Conservation (phyloP, 305 asterid species). For the Fraxinus paxiana region DNA sequence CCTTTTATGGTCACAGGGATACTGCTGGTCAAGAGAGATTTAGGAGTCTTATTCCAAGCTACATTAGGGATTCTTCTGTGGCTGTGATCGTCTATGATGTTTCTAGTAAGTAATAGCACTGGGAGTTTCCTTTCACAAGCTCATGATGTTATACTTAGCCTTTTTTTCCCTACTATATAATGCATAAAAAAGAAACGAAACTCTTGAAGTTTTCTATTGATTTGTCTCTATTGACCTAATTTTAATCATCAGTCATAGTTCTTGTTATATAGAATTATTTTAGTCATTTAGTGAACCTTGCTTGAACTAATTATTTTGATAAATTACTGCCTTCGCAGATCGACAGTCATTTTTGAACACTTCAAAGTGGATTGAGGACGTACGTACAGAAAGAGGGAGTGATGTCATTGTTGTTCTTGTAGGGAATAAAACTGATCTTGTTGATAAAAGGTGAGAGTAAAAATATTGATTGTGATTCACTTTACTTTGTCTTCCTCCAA, state of each 20-base stretch:
- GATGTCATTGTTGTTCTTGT: constrained; percentile 52
- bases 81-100: constrained; percentile 51
- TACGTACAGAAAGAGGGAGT: constrained; percentile 44
- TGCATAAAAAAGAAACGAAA: not conserved
- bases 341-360: constrained; percentile 46
- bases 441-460: constrained; percentile 39
- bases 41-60: constrained; percentile 55
- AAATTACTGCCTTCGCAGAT: constrained; percentile 21
- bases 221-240: not conserved
- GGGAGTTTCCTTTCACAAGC: not conserved
- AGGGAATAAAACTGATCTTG: constrained; percentile 52
- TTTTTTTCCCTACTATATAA: not conserved
- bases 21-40: constrained; percentile 57
- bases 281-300: not conserved
- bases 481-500: not conserved
- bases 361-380: constrained; percentile 53
- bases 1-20: constrained; percentile 32
- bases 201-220: not conserved
- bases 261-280: not conserved
- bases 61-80: constrained; percentile 51
- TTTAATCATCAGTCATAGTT: not conserved
- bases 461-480: not conserved
- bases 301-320: not conserved
- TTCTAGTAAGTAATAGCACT: constrained; percentile 32
- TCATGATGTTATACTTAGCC: not conserved